Evolutionary conservation across 2,329 filamentous ascomycete species (phyloP), one percentile per base, ranked within the genome.

Genomic region (Ceratocystis alfenasii): DNA sequence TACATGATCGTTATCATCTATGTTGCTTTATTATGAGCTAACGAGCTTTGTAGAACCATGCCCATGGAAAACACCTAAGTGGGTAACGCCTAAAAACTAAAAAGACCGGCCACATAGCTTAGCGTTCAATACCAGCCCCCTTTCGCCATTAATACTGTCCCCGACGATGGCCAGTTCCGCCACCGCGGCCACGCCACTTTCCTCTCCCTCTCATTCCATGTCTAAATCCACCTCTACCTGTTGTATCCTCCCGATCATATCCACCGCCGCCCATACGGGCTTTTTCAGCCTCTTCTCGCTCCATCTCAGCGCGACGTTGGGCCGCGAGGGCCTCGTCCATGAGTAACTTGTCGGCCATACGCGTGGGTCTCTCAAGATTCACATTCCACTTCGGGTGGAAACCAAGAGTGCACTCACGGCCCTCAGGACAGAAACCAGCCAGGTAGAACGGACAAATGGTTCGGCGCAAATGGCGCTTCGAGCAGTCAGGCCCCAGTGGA

Each of bases 381-480:
- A 84, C 83, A 28, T 86, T 84, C 86, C 90, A 97, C 68, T 86
- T 83, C 2, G 93, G 86, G 75, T 99, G 94, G 5, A 90, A 87
- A 22, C 89, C 89, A 69, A 87, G 83, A 72, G 85, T 86, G 76
- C 94, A 99, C 6, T 79, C 78, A 68, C 79, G 81, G 1, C 75
- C 93, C 65, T 95, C 88, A 0, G 94, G 94, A 74, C 94, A 99
- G 78, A 99, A 99, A 1, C 94, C 94, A 6, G 90, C 90, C 17
- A 97, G 79, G 73, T 95, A 99, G 74, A 87, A 96, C 1, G 80
- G 80, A 74, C 94, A 99, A 5, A 96, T 75, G 69, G 83, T 86
- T 69, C 89, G 86, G 68, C 91, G 84, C 66, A 95, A 87, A 76
- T 99, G 94, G 70, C 92, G 89, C 77, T 96, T 91, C 28, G 87